A percentile compares a stretch with the other conserved stretches of the same genome.
phyloP scores from a whole-genome alignment of 371 early-diverging fungal genomes.

The Mucor saturninus region DNA sequence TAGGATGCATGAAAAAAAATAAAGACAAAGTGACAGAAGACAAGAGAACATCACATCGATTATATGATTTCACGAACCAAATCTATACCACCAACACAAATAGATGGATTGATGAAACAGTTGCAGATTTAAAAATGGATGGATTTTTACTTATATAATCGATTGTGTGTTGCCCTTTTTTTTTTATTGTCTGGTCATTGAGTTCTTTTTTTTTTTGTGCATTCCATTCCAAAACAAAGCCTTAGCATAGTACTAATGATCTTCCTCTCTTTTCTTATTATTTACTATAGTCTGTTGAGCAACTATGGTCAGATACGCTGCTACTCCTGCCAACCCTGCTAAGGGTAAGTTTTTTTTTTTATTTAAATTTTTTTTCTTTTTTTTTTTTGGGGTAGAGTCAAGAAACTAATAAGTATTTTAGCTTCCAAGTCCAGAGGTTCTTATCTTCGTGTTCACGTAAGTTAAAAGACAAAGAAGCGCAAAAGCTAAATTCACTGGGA shows the following conservation, averaged over 20 bases:
- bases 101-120: conserved; percentile 10
- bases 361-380: neutral
- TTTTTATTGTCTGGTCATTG: neutral
- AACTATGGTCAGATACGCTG: conserved; percentile 66
- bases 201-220: neutral
- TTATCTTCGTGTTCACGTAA: conserved; percentile 95
- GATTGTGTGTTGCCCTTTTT: neutral
- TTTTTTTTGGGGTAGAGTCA: neutral
- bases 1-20: conserved; percentile 20
- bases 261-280: neutral
- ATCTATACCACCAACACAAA: neutral
- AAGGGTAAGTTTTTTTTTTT: conserved; percentile 49
- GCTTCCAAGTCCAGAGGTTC: conserved; percentile 95
- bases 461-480: conserved; percentile 15
- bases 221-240: neutral
- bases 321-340: conserved; percentile 57
- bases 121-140: neutral
- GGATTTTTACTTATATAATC: neutral
- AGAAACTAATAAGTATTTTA: conserved; percentile 23
- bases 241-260: neutral
- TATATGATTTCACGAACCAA: neutral
- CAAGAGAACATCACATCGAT: conserved; percentile 5
- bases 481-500: neutral
- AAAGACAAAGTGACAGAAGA: neutral
- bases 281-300: conserved; percentile 19